Evolutionary conservation across 805 yeast species (phyloP), one percentile per base, ranked within the genome.

Genomic region (Candida maris): DNA sequence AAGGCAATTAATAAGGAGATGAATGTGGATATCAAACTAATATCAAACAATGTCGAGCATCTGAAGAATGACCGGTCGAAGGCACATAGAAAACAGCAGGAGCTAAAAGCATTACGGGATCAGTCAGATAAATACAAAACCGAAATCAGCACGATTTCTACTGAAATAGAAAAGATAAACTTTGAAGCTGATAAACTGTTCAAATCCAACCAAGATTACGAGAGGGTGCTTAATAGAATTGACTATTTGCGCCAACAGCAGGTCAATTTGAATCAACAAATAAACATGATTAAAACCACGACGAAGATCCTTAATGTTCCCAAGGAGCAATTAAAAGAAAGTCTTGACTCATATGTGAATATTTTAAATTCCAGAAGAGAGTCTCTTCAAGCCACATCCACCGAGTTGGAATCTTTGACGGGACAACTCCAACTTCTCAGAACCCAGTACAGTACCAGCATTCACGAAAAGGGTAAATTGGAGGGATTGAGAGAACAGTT

Each of bases 1-100:
- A 89, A 88, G 54, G 59, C 57, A 1, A 75, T 88, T 27, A 76
- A 84, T 35, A 91, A 89, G 51, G 94, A 86, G 29, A 75, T 86
- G 74, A 65, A 78, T 8, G 65, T 70, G 2, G 95, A 88, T 41
- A 81, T 86, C 24, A 84, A 81, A 51, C 59, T 91, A 7, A 67
- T 88, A 31, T 80, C 83, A 45, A 87, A 85, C 50, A 78, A 85
- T 14, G 95, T 86, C 0, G 78, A 78, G 35, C 94, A 88, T 57
- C 64, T 87, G 38, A 73, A 76, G 49, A 67, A 71, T 9, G 97
- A 93, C 51, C 77, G 77, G 48, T 79, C 77, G 13, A 70, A 95
- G 27, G 89, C 95, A 0, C 71, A 68, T 19, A 71, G 72, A 30
- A 77, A 82, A 13, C 61, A 68, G 32, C 62, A 65, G 14, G 74